These are phyloP conservation scores for Dysphania ambrosioides DNA, from an alignment of 148 eudicot species.

Conservation along the genomic window DNA sequence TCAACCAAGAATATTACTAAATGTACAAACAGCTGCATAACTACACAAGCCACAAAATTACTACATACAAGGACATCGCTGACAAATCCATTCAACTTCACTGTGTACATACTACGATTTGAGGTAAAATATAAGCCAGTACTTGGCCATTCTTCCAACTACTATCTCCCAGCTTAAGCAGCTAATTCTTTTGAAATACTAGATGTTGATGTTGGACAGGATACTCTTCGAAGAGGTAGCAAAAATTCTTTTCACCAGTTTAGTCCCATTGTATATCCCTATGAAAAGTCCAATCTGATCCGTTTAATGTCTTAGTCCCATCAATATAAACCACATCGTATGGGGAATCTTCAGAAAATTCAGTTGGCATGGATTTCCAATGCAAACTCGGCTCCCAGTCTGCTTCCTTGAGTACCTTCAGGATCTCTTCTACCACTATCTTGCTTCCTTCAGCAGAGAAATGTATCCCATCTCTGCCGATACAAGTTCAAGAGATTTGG, in stretches of 20 bases:
- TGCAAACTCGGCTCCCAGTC: slow-evolving; percentile 79
- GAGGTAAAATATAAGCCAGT: background rate
- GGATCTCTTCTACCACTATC: slow-evolving; percentile 73
- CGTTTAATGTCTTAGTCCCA: slow-evolving; percentile 60
- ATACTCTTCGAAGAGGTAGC: no score
- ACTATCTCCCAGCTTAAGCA: slow-evolving; percentile 5
- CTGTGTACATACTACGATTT: background rate
- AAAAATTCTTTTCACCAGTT: background rate
- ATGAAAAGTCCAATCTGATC: slow-evolving; percentile 75
- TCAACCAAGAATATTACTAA: background rate
- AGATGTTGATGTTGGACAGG: no score
- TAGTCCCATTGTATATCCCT: slow-evolving; percentile 65
- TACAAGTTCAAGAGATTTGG: slow-evolving; percentile 6
- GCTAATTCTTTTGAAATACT: background rate
- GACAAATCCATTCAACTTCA: background rate
- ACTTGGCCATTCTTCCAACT: background rate
- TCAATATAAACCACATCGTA: slow-evolving; percentile 55
- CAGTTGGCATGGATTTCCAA: slow-evolving; percentile 86
- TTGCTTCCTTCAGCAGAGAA: slow-evolving; percentile 77
- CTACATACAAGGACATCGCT: background rate
- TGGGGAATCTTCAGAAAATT: slow-evolving; percentile 66
- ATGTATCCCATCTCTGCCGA: slow-evolving; percentile 83
- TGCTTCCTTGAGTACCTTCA: slow-evolving; percentile 75
- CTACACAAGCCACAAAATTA: background rate
- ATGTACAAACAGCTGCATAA: background rate